Conservation (phyloP, 2,329 filamentous ascomycete genomes). For the Ophiostoma novo-ulmi region DNA sequence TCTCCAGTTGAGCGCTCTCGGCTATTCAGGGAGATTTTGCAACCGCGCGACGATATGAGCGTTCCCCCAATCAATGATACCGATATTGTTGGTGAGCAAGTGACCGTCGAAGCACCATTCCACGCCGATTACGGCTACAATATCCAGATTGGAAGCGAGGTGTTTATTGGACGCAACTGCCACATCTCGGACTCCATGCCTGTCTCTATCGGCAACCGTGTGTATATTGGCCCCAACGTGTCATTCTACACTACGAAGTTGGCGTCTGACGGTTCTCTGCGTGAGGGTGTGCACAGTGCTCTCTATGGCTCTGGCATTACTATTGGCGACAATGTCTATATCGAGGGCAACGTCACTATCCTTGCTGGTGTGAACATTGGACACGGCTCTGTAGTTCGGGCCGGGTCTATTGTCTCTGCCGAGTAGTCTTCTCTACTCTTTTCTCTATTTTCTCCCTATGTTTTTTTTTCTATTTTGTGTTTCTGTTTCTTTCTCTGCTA, state of each 20-base stretch:
- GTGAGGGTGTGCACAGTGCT: slow-evolving; percentile 67
- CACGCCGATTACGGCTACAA: slow-evolving; percentile 96
- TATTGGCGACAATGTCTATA: slow-evolving; percentile 82
- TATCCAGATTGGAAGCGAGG: slow-evolving; percentile 77
- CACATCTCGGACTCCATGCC: slow-evolving; percentile 80
- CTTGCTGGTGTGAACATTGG: slow-evolving; percentile 77
- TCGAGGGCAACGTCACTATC: slow-evolving; percentile 71
- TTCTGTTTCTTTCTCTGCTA: slow-evolving; percentile 10
- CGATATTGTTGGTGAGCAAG: slow-evolving; percentile 66
- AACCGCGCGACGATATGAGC: slow-evolving; percentile 54
- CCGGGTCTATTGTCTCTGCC: slow-evolving; percentile 81
- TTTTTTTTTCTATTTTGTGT: slow-evolving; percentile 17
- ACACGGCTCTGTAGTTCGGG: slow-evolving; percentile 71
- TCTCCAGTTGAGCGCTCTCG: slow-evolving; percentile 63
- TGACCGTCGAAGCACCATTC: slow-evolving; percentile 81
- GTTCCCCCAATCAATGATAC: slow-evolving; percentile 51
- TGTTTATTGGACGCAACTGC: slow-evolving; percentile 77
- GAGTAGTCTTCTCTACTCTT: slow-evolving; percentile 26
- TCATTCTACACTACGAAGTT: slow-evolving; percentile 74
- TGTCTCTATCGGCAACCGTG: slow-evolving; percentile 74
- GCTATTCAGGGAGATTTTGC: slow-evolving; percentile 66
- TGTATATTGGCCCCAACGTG: slow-evolving; percentile 76
- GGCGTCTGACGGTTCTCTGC: slow-evolving; percentile 65
- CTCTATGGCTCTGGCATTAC: slow-evolving; percentile 65
- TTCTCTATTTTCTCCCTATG: slow-evolving; percentile 9